Evolutionary conservation across 805 yeast genomes (phyloP).

Genomic region (Candida ascalaphidarum): DNA sequence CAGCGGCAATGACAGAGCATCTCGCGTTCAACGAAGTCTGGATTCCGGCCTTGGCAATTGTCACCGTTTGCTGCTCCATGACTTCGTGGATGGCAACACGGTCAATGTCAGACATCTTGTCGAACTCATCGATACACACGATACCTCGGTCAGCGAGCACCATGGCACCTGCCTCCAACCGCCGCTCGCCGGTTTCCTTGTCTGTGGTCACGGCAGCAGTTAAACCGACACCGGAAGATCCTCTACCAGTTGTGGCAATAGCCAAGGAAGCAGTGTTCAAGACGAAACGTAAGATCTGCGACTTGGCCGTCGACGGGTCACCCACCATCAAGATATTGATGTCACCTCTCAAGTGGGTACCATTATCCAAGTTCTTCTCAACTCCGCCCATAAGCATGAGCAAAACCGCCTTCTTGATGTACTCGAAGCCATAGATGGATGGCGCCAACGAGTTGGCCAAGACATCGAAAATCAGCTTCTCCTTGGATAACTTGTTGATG

Average conservation of each 20-base stretch:
- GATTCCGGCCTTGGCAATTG: slow-evolving; percentile 96
- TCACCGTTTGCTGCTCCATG: slow-evolving; percentile 98
- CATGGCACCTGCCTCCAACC: slow-evolving; percentile 99
- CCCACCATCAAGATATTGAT: slow-evolving; percentile 95
- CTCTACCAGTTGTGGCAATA: slow-evolving; percentile 97
- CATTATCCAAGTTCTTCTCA: slow-evolving; percentile 88
- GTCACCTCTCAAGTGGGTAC: slow-evolving; percentile 97
- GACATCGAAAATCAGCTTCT: slow-evolving; percentile 63
- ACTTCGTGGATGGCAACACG: slow-evolving; percentile 98
- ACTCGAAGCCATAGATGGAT: slow-evolving; percentile 87
- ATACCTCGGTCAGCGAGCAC: slow-evolving; percentile 95
- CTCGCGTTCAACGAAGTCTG: slow-evolving; percentile 95
- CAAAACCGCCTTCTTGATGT: slow-evolving; percentile 84
- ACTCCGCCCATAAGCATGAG: slow-evolving; percentile 90
- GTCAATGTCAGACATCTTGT: slow-evolving; percentile 94
- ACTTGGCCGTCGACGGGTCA: slow-evolving; percentile 97
- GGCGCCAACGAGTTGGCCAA: slow-evolving; percentile 89
- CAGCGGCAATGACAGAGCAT: slow-evolving; percentile 96
- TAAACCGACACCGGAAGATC: slow-evolving; percentile 99
- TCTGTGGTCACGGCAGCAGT: slow-evolving; percentile 98
- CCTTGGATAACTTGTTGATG: slow-evolving; percentile 70
- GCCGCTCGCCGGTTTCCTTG: slow-evolving; percentile 93
- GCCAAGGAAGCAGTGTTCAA: slow-evolving; percentile 92
- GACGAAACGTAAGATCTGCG: slow-evolving; percentile 90
- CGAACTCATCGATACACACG: slow-evolving; percentile 98